Evolutionary conservation across 1,284 basidiomycete species (phyloP), one percentile per base, ranked within the genome.

Genomic region (Omphalotus olearius): DNA sequence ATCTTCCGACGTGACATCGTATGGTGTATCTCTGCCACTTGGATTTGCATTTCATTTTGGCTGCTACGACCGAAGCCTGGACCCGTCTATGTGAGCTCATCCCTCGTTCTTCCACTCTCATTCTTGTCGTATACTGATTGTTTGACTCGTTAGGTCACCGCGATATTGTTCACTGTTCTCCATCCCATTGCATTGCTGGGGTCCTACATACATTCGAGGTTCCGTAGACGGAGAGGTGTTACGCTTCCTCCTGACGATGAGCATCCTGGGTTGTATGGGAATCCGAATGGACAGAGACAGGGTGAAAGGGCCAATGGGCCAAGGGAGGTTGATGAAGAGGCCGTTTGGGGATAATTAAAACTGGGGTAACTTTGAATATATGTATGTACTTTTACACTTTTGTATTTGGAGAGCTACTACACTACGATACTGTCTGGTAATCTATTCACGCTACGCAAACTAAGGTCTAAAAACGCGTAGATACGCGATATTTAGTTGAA

Each of bases 41-140:
- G 86, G 87, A 74, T 87, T 20, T 81, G 78, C 52, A 68, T 83
- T 13, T 79, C 78, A 55, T 68, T 88, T 2, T 88, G 83, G 82
- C 65, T 67, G n/a, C 65, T 71, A 7, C 63, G 70, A 25, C 83
- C 82, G 0, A 87, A 87, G 56, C 82, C 83, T 1, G 70, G 71
- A 9, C 72, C 78, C 2, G 79, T 88, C 17, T 78, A 78, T 56
- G 85, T 88, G 59, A 35, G 83, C 72, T 25, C 38, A 23, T 4
- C 40, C 39, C 26, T 26, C 33, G 23, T 46, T 26, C 23, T 23
- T 23, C 23, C 23, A 23, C 23, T 23, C 5, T 23, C 23, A 23
- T 33, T 20, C 0, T 18, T 11, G 26, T n/a, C 11, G 26, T n/a
- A 1, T 23, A 38, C 5, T 13, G 6, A 51, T 36, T 51, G 13